Base-by-base conservation (phyloP, 1,139 yeast species). In the Sugiyamaella paludigena region DNA sequence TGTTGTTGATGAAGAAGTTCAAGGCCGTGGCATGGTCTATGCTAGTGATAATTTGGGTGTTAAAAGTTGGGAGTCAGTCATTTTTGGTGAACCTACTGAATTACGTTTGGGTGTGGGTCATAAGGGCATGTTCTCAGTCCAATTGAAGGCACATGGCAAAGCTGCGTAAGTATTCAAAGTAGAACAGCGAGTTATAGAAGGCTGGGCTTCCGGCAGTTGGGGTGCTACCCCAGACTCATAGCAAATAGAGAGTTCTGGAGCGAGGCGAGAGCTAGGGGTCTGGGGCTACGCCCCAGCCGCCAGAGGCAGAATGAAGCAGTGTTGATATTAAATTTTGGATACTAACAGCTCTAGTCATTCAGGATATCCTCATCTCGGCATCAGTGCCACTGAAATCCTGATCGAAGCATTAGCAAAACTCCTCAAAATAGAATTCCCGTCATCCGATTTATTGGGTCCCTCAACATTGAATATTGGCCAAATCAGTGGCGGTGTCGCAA, bases 11-110 rank as follows among this genome's bases (percentile, higher is more conserved):
- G 91, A 84, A 63, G 91, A 84, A 60, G 71, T 73, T 30, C 76
- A 75, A 36, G 89, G 89, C 12, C 64, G 65, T 29, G 89, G 91
- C 13, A 83, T 83, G 86, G 59, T 54, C 30, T 55, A 62, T 28
- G 84, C 78, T 2, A 59, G 66, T 37, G 61, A 62, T 1, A 33
- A 64, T 15, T 60, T 80, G 42, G 74, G 73, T 28, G 76, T 75
- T 10, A 61, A 65, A 7, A 42, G 58, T 2, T 84, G 87, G 87
- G 79, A 78, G 6, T 60, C 76, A 4, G 88, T 78, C 24, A 75
- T 84, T 40, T 83, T 83, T 64, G 89, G 89, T 11, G 91, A 84
- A 61, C 89, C 91, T 15, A 83, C 91, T 0, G 88, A 83, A 56
- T 70, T 77, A 61, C 81, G 80, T 58, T 71, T 84, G 24, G 87